Evolutionary conservation across 495 filamentous ascomycete species (phyloP).

Genomic region (Penicillium crystallinum): DNA sequence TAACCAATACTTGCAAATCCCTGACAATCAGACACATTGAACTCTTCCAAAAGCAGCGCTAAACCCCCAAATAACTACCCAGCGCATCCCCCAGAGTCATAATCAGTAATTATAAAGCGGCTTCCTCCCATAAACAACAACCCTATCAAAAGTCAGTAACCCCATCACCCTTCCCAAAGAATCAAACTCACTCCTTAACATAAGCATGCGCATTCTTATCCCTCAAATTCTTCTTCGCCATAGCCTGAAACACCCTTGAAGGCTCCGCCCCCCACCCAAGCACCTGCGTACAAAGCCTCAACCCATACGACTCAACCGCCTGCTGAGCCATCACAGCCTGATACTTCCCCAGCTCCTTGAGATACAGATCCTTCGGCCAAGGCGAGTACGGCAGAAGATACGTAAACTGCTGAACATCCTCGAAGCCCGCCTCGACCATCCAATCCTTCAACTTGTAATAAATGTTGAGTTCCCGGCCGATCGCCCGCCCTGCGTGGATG

Average conservation of each 20-base stretch:
- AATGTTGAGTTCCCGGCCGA: slow-evolving; percentile 46
- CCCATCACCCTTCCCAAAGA: background rate
- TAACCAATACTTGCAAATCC: background rate
- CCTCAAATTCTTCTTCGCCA: slow-evolving; percentile 16
- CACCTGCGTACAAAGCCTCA: slow-evolving; percentile 58
- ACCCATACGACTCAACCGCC: slow-evolving; percentile 50
- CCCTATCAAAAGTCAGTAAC: slow-evolving; percentile 5
- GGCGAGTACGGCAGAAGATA: slow-evolving; percentile 61
- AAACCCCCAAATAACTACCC: background rate
- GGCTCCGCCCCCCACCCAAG: slow-evolving; percentile 35
- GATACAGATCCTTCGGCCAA: slow-evolving; percentile 58
- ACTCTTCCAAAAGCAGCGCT: background rate
- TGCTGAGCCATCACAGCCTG: slow-evolving; percentile 56
- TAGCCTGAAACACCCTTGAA: slow-evolving; percentile 36
- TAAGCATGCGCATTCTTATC: slow-evolving; percentile 23
- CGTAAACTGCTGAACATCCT: slow-evolving; percentile 51
- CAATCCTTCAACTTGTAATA: slow-evolving; percentile 33
- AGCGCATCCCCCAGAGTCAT: background rate
- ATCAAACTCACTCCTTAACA: slow-evolving; percentile 14
- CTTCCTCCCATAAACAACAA: slow-evolving; percentile 15
- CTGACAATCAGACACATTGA: background rate
- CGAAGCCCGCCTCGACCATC: slow-evolving; percentile 49
- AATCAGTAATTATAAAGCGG: background rate
- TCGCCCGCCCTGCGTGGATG: slow-evolving; percentile 15
- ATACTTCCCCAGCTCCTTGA: slow-evolving; percentile 61